A percentile compares a stretch with the other conserved stretches of the same genome.
phyloP scores from a whole-genome alignment of 306 rosid genomes.

The Begonia loranthoides region DNA sequence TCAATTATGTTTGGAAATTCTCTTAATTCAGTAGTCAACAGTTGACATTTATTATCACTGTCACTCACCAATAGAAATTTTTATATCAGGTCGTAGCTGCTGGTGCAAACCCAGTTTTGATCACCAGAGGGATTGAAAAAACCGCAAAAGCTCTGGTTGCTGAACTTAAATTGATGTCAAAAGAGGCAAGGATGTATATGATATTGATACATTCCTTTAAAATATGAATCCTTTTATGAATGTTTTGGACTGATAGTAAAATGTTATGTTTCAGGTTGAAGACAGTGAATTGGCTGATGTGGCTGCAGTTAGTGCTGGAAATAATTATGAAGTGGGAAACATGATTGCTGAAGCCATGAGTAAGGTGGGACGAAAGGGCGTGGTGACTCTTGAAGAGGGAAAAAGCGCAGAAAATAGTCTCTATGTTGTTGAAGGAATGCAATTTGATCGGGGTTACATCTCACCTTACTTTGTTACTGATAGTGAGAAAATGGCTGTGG shows the following conservation, averaged over 20 bases:
- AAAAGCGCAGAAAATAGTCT: slow-evolving; percentile 88
- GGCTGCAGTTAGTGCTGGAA: slow-evolving; percentile 99
- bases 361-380: slow-evolving; percentile 95
- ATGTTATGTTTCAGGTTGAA: slow-evolving; percentile 53
- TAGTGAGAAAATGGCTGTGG: slow-evolving; percentile 95
- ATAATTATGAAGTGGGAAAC: slow-evolving; percentile 79
- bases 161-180: slow-evolving; percentile 75
- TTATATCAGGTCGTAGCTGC: slow-evolving; percentile 79
- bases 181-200: slow-evolving; percentile 40
- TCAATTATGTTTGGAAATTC: neutral
- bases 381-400: slow-evolving; percentile 97
- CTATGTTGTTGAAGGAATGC: slow-evolving; percentile 99
- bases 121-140: slow-evolving; percentile 97
- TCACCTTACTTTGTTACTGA: slow-evolving; percentile 98
- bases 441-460: slow-evolving; percentile 95
- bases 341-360: slow-evolving; percentile 99
- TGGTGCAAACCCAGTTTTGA: slow-evolving; percentile 95
- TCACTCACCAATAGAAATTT: too few relatives aligned
- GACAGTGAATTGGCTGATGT: slow-evolving; percentile 96
- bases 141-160: slow-evolving; percentile 63
- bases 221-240: neutral
- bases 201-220: neutral
- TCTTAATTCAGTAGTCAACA: too few relatives aligned
- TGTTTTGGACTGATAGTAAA: neutral
- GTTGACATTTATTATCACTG: too few relatives aligned